Evolutionary conservation across 306 rosid species (phyloP), one percentile per base, ranked within the genome.

Genomic region (Cucurbita moschata): DNA sequence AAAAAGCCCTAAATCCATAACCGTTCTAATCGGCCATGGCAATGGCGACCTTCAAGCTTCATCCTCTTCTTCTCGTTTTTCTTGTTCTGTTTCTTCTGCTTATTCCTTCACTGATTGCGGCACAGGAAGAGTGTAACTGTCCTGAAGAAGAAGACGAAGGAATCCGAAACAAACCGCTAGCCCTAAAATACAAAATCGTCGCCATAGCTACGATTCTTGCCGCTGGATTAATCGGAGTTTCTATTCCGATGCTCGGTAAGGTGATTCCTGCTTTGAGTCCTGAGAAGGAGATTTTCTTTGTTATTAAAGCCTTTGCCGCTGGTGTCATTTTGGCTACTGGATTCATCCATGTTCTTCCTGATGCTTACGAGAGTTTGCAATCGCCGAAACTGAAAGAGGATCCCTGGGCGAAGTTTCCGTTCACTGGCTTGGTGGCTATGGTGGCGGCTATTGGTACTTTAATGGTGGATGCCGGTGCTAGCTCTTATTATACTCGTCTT

Each of bases 381-480:
- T 82, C 87, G 0, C 83, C 96, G 0, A 62, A 86, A n/a, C 16
- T 90, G 10, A 75, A 62, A 0, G 77, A 87, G 13, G 74, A 86
- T 59, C 91, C 91, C 0, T 90, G 92, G 96, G 75, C 69, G 0
- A 85, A 84, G 0, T 92, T 92, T 64, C 93, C 98, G 0, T 90
- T 92, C 51, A 87, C 98, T 0, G 98, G 98, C 0, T 92, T 92
- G 3, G 91, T 90, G 10, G 96, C 98, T 0, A 92, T 92, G 98
- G 61, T 85, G 70, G 77, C 96, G 0, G 88, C 96, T 0, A 92
- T 90, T 47, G 93, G 80, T 0, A 88, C 98, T 9, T 78, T 90
- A 7, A 88, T 92, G 96, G 74, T 92, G 10, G 98, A 92, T 39
- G 64, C 96, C 5, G 83, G 76, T 47, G 98, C 96, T 0, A 90